Evolutionary conservation across 768 basidiomycete genomes (phyloP).

Genomic region (Podaxis sp.): DNA sequence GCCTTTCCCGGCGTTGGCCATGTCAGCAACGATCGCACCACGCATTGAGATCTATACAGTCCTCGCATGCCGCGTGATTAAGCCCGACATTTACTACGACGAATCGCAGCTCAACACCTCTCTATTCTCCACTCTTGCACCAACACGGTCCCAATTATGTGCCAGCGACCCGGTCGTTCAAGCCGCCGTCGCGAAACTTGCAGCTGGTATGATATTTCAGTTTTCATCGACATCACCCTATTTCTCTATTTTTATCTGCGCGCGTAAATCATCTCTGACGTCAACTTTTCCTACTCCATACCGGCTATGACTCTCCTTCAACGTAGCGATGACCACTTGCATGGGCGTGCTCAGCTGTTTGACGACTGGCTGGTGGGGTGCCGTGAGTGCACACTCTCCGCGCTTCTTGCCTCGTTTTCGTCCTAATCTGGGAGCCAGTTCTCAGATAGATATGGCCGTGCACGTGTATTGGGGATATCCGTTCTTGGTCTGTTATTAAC

Average conservation of each 20-base stretch:
- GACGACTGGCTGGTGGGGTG: constrained; percentile 86
- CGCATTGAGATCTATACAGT: constrained; percentile 73
- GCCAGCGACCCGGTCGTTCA: constrained; percentile 70
- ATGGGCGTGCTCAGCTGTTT: constrained; percentile 76
- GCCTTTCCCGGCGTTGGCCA: constrained; percentile 56
- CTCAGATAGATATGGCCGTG: constrained; percentile 79
- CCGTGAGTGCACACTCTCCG: constrained; percentile 43
- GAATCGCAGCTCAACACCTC: background rate
- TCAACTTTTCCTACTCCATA: constrained; percentile 2
- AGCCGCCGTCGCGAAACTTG: constrained; percentile 67
- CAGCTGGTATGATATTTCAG: constrained; percentile 46
- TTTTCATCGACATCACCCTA: background rate
- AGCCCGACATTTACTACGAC: constrained; percentile 48
- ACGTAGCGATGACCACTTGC: constrained; percentile 56
- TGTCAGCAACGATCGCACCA: constrained; percentile 62
- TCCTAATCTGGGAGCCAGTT: constrained; percentile 39
- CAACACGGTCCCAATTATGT: constrained; percentile 34
- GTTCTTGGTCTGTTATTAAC: constrained; percentile 58
- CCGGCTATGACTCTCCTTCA: background rate
- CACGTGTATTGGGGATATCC: constrained; percentile 59
- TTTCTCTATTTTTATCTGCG: background rate
- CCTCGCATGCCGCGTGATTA: constrained; percentile 68
- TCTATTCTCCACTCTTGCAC: background rate
- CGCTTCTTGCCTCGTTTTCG: constrained; percentile 1
- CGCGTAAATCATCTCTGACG: constrained; percentile 9